A percentile compares a stretch with the other conserved stretches of the same genome.
phyloP scores from a whole-genome alignment of 1,284 basidiomycete genomes.

The Sporisorium scitamineum region DNA sequence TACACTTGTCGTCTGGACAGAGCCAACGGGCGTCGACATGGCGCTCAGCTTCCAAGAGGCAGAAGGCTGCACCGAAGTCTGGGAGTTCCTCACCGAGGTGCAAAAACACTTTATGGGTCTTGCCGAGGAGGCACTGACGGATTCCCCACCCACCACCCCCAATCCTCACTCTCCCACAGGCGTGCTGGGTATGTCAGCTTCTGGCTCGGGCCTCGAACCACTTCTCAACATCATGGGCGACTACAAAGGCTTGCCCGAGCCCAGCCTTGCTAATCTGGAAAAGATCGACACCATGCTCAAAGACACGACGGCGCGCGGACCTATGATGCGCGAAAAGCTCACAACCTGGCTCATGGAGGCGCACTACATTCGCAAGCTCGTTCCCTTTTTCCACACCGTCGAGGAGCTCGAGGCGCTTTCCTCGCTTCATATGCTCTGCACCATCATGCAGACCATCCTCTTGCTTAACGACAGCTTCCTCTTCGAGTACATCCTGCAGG shows the following conservation, averaged over 20 bases:
- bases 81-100: constrained; percentile 97
- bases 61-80: constrained; percentile 94
- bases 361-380: constrained; percentile 89
- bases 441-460: constrained; percentile 92
- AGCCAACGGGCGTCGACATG: constrained; percentile 92
- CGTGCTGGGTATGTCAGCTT: constrained; percentile 50
- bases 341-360: constrained; percentile 74
- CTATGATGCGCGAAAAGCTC: constrained; percentile 79
- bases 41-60: constrained; percentile 97
- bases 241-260: constrained; percentile 66
- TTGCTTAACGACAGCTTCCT: constrained; percentile 94
- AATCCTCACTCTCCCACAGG: constrained; percentile 45
- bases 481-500: constrained; percentile 93
- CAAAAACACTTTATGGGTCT: constrained; percentile 78
- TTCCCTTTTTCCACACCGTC: constrained; percentile 84
- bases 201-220: constrained; percentile 41
- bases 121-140: constrained; percentile 49
- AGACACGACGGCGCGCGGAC: constrained; percentile 68
- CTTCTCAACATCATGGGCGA: constrained; percentile 45
- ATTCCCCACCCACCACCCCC: constrained; percentile 51
- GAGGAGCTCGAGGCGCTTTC: constrained; percentile 91
- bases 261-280: constrained; percentile 66
- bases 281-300: constrained; percentile 66
- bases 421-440: constrained; percentile 89
- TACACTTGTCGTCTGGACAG: constrained; percentile 98